phyloP scores from a whole-genome alignment of 768 basidiomycete species.

The Agrocybe praecox region DNA sequence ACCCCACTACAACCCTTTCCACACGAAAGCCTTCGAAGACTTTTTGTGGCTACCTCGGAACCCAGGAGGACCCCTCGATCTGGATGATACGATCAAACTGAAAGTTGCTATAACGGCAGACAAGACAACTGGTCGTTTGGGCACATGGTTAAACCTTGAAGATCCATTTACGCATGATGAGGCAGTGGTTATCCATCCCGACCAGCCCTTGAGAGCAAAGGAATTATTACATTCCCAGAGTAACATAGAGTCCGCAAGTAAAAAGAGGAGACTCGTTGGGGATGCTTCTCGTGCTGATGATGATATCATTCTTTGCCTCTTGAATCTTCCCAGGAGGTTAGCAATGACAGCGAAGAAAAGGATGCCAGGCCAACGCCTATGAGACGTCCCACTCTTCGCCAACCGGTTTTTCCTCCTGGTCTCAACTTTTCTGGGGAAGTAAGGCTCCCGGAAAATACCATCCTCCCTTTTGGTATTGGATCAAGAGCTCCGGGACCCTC shows the following conservation, averaged over 20 bases:
- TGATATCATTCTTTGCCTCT: no score
- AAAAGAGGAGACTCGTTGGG: no score
- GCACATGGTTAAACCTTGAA: constrained; percentile 46
- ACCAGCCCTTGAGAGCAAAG: not conserved
- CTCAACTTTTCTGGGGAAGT: no score
- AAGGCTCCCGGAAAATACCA: no score
- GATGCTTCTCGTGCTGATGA: no score
- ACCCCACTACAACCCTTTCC: constrained; percentile 81
- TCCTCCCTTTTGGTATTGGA: no score
- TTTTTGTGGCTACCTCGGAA: constrained; percentile 86
- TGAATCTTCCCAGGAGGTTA: no score
- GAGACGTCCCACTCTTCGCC: no score
- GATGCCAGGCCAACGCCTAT: no score
- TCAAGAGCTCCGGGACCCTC: no score
- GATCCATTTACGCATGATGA: constrained; percentile 36
- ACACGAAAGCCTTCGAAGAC: constrained; percentile 64
- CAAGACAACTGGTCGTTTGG: constrained; percentile 48
- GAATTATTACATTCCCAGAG: not conserved
- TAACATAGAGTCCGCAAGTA: not conserved
- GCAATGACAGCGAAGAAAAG: no score
- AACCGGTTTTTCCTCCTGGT: no score
- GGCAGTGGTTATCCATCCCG: constrained; percentile 17
- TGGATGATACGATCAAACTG: constrained; percentile 84
- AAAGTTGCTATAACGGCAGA: constrained; percentile 66
- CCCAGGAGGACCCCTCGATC: constrained; percentile 74